Conservation (phyloP, 345 rosid species). For the Ceriops tagal region DNA sequence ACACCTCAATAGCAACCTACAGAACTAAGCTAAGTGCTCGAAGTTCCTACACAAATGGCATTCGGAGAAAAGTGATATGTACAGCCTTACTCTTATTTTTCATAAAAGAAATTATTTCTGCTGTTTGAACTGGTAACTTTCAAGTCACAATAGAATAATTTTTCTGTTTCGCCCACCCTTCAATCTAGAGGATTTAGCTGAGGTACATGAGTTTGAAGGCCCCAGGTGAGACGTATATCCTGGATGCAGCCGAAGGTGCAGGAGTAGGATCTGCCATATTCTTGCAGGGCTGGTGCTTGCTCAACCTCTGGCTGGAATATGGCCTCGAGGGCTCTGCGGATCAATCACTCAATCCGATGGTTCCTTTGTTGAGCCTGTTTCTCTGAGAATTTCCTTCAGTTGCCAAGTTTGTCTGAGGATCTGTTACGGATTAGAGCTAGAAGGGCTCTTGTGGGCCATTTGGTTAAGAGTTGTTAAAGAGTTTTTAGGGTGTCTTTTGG, state of each 20-base stretch:
- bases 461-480: background rate
- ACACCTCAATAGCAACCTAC: conserved; percentile 24
- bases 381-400: background rate
- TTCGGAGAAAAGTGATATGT: too few relatives aligned
- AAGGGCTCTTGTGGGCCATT: background rate
- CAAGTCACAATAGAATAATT: too few relatives aligned
- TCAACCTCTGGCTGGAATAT: conserved; percentile 29
- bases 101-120: too few relatives aligned
- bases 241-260: conserved; percentile 25
- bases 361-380: conserved; percentile 10
- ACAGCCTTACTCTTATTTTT: too few relatives aligned
- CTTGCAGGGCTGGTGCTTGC: conserved; percentile 29
- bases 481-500: background rate
- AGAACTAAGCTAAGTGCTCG: background rate
- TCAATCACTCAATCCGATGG: conserved; percentile 20
- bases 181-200: conserved; percentile 15
- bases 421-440: background rate
- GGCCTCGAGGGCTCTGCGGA: conserved; percentile 13
- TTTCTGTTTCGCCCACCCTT: too few relatives aligned
- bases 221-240: conserved; percentile 22
- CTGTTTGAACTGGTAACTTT: too few relatives aligned
- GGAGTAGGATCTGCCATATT: conserved; percentile 27
- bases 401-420: background rate
- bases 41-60: too few relatives aligned
- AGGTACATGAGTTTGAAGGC: conserved; percentile 24